Percentiles rank a stretch among this genome's conserved stretches.
Conservation (phyloP, 225 moss, liverwort and hornwort genomes). For the Straminergon stramineum region DNA sequence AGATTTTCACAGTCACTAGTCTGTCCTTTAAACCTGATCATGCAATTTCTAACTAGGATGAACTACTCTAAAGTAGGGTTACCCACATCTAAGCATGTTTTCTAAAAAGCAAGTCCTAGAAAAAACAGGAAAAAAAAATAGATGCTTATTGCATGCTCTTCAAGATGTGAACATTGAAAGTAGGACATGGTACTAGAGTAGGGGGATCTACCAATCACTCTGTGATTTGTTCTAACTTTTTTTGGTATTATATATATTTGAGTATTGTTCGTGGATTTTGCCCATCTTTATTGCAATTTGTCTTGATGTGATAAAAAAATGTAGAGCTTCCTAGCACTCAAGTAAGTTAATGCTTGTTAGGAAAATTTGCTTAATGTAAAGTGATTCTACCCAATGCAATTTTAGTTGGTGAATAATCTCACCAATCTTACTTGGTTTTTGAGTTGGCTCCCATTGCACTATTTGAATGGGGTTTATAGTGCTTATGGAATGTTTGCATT, state of each 20-base stretch:
- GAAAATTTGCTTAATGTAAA: background rate
- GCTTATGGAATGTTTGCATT: too few species aligned
- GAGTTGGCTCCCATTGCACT: accelerated
- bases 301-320: background rate
- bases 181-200: background rate
- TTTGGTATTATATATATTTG: background rate
- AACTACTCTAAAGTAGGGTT: background rate
- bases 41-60: too few species aligned
- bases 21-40: too few species aligned
- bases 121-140: accelerated
- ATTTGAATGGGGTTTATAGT: too few species aligned
- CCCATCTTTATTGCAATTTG: background rate
- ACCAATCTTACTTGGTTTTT: background rate
- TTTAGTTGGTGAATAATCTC: background rate
- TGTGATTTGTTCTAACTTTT: too few species aligned
- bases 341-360: accelerated
- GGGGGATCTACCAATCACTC: too few species aligned
- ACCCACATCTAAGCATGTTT: background rate
- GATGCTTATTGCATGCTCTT: background rate
- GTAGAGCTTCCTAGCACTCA: background rate
- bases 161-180: background rate
- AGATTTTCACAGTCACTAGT: too few species aligned
- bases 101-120: background rate
- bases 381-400: too few species aligned
- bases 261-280: background rate